Evolutionary conservation across 352 stramenopile genomes (phyloP).

Genomic region (Phytophthora podocarpi): DNA sequence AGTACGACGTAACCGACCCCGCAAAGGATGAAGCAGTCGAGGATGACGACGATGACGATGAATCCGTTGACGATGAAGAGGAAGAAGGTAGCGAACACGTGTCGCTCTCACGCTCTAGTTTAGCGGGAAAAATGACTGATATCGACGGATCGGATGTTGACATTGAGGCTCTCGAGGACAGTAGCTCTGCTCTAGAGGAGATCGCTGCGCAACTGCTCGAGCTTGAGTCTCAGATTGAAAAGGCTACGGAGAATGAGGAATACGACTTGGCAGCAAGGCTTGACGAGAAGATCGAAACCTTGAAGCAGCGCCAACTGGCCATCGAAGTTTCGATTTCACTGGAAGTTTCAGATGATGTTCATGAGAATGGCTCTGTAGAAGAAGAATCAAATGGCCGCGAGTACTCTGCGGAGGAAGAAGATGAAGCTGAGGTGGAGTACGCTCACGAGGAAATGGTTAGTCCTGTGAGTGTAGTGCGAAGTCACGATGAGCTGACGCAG

Average conservation of each 20-base stretch:
- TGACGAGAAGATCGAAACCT: slow-evolving; percentile 71
- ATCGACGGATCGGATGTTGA: slow-evolving; percentile 34
- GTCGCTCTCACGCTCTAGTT: slow-evolving; percentile 22
- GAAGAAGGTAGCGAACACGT: slow-evolving; percentile 26
- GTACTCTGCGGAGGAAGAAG: slow-evolving; percentile 25
- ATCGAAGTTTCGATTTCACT: slow-evolving; percentile 41
- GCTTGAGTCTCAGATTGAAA: slow-evolving; percentile 72
- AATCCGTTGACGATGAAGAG: slow-evolving; percentile 55
- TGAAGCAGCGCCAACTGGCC: slow-evolving; percentile 57
- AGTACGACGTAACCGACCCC: slow-evolving; percentile 70
- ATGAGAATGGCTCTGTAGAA: slow-evolving; percentile 9
- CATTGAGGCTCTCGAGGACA: slow-evolving; percentile 34
- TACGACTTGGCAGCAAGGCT: slow-evolving; percentile 80
- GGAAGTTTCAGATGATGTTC: slow-evolving; percentile 16
- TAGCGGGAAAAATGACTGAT: slow-evolving; percentile 25
- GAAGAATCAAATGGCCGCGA: slow-evolving; percentile 31
- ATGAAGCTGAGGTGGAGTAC: slow-evolving; percentile 29
- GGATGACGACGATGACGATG: slow-evolving; percentile 53
- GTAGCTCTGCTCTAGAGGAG: slow-evolving; percentile 47
- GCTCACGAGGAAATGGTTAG: slow-evolving; percentile 42
- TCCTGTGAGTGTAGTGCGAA: slow-evolving; percentile 36
- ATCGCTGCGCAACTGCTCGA: slow-evolving; percentile 62
- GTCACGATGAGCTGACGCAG: slow-evolving; percentile 39
- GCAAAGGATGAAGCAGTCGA: slow-evolving; percentile 60
- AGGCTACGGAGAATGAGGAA: slow-evolving; percentile 80